Conservation (phyloP, 176 grass and related monocot genomes). For the Oryza glumipatula region DNA sequence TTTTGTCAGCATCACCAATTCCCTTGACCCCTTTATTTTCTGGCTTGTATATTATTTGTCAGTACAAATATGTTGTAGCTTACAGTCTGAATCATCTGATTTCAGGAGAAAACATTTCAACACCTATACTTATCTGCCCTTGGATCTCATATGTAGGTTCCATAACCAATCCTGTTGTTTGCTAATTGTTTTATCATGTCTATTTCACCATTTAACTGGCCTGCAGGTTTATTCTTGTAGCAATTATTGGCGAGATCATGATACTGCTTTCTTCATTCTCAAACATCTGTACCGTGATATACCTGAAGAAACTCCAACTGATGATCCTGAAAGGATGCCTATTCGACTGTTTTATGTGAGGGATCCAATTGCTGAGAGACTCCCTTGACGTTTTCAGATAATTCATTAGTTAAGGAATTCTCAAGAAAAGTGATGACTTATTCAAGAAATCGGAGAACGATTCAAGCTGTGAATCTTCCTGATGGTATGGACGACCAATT, state of each 20-base stretch:
- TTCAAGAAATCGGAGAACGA: constrained; percentile 44
- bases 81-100: constrained; percentile 25
- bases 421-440: constrained; percentile 72
- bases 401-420: constrained; percentile 71
- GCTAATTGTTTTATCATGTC: neutral
- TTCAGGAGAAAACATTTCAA: constrained; percentile 98
- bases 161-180: constrained; percentile 34
- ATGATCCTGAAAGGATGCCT: constrained; percentile 46
- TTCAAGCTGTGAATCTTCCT: constrained; percentile 33
- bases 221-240: constrained; percentile 41
- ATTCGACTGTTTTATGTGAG: constrained; percentile 77
- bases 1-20: neutral
- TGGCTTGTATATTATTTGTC: constrained; percentile 12
- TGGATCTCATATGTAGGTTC: constrained; percentile 90
- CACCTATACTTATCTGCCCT: constrained; percentile 85
- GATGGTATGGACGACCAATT: constrained; percentile 27
- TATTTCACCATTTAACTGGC: constrained; percentile 31
- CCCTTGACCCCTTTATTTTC: neutral
- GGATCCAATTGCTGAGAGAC: constrained; percentile 75
- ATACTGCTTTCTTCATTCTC: constrained; percentile 94
- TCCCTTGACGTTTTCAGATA: constrained; percentile 85
- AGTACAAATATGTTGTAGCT: neutral
- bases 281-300: constrained; percentile 91
- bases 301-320: constrained; percentile 71
- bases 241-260: constrained; percentile 96